phyloP scores from a whole-genome alignment of 768 basidiomycete species.

The Leccinum rimulosum region DNA sequence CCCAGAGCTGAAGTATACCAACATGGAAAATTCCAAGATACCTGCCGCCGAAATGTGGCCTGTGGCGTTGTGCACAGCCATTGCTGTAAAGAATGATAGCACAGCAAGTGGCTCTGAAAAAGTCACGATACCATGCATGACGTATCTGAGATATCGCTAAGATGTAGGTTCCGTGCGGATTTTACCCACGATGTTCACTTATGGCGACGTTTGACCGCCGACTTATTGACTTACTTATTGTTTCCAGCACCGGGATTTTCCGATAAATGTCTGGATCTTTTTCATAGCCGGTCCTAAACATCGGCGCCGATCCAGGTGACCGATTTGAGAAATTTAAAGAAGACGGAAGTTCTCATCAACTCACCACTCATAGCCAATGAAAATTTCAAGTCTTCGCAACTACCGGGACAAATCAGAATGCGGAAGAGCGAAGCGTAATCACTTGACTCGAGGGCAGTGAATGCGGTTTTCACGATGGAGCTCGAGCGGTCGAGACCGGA shows the following conservation, averaged over 20 bases:
- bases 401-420: not conserved
- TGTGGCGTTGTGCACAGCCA: conserved; percentile 12
- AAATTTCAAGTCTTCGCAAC: not conserved
- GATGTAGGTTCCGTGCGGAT: conserved; percentile 8
- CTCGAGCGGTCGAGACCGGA: conserved; percentile 9
- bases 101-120: conserved; percentile 14
- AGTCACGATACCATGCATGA: not conserved
- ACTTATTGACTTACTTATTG: not conserved
- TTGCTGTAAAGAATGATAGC: conserved; percentile 6
- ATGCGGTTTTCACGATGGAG: not conserved
- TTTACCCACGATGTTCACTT: not conserved
- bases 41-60: not conserved
- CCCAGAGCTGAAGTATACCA: not conserved
- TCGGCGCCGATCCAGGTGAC: conserved; percentile 8
- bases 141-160: conserved; percentile 9
- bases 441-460: not conserved
- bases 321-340: conserved; percentile 1
- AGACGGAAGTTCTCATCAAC: not conserved
- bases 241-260: not conserved
- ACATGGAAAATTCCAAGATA: conserved; percentile 6
- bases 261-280: not conserved
- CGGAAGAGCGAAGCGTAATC: not conserved
- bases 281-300: not conserved
- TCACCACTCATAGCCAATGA: not conserved
- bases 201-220: conserved; percentile 16